Conservation (phyloP, 2,329 filamentous ascomycete species). For the Aspergillus cejpii region DNA sequence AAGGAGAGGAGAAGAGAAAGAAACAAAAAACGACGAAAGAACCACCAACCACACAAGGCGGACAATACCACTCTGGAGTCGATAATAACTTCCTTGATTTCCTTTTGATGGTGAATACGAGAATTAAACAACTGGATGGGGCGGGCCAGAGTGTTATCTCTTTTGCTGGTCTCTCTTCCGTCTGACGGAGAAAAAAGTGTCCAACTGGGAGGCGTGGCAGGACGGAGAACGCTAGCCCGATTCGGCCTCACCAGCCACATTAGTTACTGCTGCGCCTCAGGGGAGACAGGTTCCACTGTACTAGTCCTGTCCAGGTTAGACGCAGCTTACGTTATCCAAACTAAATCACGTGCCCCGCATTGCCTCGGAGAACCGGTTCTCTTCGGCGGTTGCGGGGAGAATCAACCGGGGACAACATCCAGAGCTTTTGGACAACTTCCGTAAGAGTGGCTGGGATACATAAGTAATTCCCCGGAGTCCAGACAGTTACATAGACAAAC, state of each 20-base stretch:
- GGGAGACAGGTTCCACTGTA: neutral
- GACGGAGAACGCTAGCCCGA: conserved; percentile 4
- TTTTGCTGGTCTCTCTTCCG: neutral
- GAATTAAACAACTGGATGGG: neutral
- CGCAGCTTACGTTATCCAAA: conserved; percentile 1
- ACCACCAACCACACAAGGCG: too few relatives aligned
- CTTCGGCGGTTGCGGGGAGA: conserved; percentile 16
- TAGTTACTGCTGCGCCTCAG: conserved; percentile 11
- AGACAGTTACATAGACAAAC: too few relatives aligned
- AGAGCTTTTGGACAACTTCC: too few relatives aligned
- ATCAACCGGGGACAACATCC: neutral
- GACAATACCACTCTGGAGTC: too few relatives aligned
- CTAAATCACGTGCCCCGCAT: conserved; percentile 10
- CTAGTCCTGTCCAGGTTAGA: neutral
- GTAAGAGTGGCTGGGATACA: too few relatives aligned
- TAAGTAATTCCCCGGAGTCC: too few relatives aligned
- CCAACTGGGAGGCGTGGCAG: conserved; percentile 20
- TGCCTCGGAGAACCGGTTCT: conserved; percentile 12
- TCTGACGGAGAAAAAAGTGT: conserved; percentile 28
- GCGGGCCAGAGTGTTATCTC: neutral
- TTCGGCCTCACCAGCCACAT: conserved; percentile 17
- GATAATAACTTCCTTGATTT: too few relatives aligned
- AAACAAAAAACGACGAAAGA: neutral
- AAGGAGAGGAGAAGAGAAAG: conserved; percentile 1
- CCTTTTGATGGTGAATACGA: too few relatives aligned